Conservation (phyloP, 208 protist species). For the Leishmania arabica region DNA sequence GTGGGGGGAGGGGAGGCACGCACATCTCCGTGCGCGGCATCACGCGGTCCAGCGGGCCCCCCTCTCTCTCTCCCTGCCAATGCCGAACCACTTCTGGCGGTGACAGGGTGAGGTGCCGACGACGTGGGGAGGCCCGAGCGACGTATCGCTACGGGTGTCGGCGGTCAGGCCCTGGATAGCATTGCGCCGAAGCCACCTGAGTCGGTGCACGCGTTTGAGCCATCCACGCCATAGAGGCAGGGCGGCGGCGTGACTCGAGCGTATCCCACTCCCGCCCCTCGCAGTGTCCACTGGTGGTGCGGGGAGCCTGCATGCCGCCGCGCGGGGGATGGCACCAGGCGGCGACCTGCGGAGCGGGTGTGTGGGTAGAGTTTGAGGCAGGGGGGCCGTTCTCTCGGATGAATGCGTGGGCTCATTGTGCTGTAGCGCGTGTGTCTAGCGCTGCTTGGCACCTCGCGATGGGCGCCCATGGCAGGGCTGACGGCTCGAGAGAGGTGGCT, state of each 20-base stretch:
- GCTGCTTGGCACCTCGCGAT: neutral
- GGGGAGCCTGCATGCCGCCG: neutral
- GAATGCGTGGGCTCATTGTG: neutral
- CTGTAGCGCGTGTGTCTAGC: neutral
- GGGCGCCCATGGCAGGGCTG: no score
- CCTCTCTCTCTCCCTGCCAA: neutral
- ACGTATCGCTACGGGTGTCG: neutral
- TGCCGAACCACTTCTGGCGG: neutral
- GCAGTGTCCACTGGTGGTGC: neutral
- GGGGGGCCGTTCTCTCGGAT: neutral
- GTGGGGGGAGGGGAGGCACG: neutral
- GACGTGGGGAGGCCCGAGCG: neutral
- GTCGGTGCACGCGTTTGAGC: neutral
- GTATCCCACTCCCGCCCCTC: neutral
- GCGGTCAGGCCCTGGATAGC: neutral
- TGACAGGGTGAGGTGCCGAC: neutral
- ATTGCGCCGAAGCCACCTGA: neutral
- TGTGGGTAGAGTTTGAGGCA: neutral
- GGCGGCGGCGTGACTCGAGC: neutral
- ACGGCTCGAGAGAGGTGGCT: no score
- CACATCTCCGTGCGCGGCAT: neutral
- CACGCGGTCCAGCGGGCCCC: neutral
- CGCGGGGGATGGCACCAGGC: neutral
- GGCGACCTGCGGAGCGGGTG: neutral
- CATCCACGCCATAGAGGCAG: neutral